Conservation (phyloP, 23 red algal genomes). For the Gracilaria caudata region DNA sequence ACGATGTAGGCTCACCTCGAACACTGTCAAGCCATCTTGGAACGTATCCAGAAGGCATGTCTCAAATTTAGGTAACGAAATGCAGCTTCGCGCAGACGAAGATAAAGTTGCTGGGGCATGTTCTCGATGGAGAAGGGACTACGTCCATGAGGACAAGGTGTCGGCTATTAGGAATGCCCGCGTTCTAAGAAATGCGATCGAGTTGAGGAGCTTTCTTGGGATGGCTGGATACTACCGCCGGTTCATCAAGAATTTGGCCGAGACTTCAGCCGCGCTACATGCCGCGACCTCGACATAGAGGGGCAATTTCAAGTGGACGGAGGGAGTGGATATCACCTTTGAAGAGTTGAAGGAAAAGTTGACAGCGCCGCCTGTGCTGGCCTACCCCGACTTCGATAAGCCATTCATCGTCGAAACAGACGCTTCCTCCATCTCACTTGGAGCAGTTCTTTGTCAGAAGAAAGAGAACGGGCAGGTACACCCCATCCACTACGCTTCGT, state of each 20-base stretch:
- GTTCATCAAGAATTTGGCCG: slow-evolving; percentile 11
- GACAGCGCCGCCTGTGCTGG: neutral
- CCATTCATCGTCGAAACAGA: slow-evolving; percentile 32
- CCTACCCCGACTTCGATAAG: slow-evolving; percentile 6
- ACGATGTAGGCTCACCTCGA: neutral
- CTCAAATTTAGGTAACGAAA: neutral
- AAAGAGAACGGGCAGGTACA: slow-evolving; percentile 2
- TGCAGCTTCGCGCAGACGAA: neutral
- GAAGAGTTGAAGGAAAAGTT: slow-evolving; percentile 26
- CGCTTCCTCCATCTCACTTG: neutral
- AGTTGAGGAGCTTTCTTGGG: slow-evolving; percentile 4
- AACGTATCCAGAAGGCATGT: neutral
- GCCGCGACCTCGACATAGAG: slow-evolving; percentile 1
- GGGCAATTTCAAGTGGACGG: too few species aligned
- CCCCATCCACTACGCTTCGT: neutral
- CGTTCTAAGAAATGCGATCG: neutral
- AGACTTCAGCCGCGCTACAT: neutral
- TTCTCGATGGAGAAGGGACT: neutral
- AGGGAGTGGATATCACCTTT: neutral
- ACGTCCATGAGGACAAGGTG: slow-evolving; percentile 11
- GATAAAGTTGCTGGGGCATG: neutral
- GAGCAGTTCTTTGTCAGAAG: neutral
- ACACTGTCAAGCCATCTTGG: neutral
- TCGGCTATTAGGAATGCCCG: neutral
- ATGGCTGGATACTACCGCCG: neutral